These are phyloP conservation scores for Adansonia digitata DNA, from an alignment of 345 rosid genomes.

Conservation along the genomic window DNA sequence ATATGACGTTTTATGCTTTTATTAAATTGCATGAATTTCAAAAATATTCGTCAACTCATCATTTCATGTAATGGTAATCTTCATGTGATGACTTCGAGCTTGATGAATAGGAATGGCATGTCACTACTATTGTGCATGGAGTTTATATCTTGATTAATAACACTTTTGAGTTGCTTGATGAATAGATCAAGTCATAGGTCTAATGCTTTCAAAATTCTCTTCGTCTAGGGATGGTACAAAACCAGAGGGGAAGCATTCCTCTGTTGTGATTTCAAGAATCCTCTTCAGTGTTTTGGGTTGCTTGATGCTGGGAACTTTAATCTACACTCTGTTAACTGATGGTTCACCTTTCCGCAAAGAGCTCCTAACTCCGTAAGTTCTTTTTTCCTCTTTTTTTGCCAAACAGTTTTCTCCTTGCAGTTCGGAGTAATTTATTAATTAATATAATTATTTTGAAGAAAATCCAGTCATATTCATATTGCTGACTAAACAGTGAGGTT, in stretches of 20 bases:
- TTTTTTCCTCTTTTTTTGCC: not conserved
- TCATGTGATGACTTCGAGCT: not conserved
- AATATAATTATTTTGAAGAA: not conserved
- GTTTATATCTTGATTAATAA: not conserved
- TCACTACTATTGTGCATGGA: not conserved
- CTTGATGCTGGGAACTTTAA: constrained; percentile 67
- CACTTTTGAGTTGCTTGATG: not conserved
- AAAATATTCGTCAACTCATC: not conserved
- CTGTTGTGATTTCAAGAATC: constrained; percentile 51
- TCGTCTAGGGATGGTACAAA: constrained; percentile 41
- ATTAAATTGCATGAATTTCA: not conserved
- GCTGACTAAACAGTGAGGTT: not conserved
- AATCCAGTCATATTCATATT: not conserved
- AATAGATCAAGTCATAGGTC: not conserved
- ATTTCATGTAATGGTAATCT: not conserved
- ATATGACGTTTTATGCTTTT: not conserved
- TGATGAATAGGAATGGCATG: not conserved
- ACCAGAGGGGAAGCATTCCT: constrained; percentile 36
- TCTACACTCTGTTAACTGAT: constrained; percentile 58
- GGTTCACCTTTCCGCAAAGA: constrained; percentile 90
- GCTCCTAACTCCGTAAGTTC: constrained; percentile 72
- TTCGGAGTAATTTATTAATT: not conserved
- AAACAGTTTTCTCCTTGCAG: not conserved
- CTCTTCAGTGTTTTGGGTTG: constrained; percentile 57
- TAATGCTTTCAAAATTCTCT: constrained; percentile 3